Conservation (phyloP, 1,139 yeast genomes). For the Lizanozyma gosingica region DNA sequence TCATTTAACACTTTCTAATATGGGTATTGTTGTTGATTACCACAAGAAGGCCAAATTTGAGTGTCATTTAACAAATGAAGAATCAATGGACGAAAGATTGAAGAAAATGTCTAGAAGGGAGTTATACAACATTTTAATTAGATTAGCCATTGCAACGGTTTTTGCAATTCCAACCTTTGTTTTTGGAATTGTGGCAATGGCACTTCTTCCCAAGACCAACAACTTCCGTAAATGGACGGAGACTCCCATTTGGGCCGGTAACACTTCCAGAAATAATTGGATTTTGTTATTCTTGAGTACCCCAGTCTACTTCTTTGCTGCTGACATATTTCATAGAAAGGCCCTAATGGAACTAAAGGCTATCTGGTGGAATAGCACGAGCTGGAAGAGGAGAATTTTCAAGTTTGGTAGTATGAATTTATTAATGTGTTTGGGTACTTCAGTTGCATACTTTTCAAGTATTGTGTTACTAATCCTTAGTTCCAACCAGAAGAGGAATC, state of each 20-base stretch:
- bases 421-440: conserved; percentile 63
- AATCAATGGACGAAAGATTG: conserved; percentile 58
- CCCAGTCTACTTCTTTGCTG: conserved; percentile 68
- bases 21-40: conserved; percentile 11
- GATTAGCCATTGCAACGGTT: conserved; percentile 41
- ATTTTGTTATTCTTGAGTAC: conserved; percentile 55
- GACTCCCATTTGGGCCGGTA: conserved; percentile 57
- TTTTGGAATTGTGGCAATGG: conserved; percentile 63
- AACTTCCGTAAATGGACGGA: conserved; percentile 45
- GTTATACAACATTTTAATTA: conserved; percentile 32
- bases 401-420: conserved; percentile 74
- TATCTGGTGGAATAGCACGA: conserved; percentile 48
- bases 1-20: conserved; percentile 24
- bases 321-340: conserved; percentile 61
- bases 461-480: conserved; percentile 46
- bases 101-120: conserved; percentile 42
- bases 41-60: conserved; percentile 25
- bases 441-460: conserved; percentile 64
- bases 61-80: conserved; percentile 47
- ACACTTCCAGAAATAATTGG: conserved; percentile 59
- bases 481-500: conserved; percentile 23
- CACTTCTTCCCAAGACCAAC: conserved; percentile 40
- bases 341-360: conserved; percentile 51
- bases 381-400: conserved; percentile 49
- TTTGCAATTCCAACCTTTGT: conserved; percentile 63